Evolutionary conservation across 2,329 filamentous ascomycete genomes (phyloP).

Genomic region (Fusarium armeniacum): DNA sequence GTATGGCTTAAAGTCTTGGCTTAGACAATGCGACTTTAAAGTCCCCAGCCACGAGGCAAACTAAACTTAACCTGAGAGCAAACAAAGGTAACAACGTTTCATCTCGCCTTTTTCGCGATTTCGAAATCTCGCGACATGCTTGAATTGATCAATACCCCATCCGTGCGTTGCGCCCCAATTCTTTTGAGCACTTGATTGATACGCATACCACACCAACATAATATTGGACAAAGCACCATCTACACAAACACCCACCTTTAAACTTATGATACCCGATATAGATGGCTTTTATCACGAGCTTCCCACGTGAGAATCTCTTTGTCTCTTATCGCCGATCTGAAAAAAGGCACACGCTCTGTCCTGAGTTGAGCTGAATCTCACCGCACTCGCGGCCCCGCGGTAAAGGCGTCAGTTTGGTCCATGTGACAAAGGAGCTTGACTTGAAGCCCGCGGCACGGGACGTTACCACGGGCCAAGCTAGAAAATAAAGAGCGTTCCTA

Average conservation of each 20-base stretch:
- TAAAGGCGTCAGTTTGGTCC: conserved; percentile 30
- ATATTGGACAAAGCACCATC: conserved; percentile 7
- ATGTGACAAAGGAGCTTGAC: conserved; percentile 35
- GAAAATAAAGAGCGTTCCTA: conserved; percentile 27
- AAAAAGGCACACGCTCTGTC: not conserved
- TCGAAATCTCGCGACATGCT: conserved; percentile 3
- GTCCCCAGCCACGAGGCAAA: conserved; percentile 11
- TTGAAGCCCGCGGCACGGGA: conserved; percentile 36
- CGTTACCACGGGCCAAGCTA: conserved; percentile 39
- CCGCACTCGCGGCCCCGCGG: conserved; percentile 30
- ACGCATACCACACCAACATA: conserved; percentile 5
- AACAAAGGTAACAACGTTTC: conserved; percentile 5
- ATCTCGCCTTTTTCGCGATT: conserved; percentile 6
- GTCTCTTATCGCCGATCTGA: conserved; percentile 33
- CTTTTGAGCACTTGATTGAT: conserved; percentile 4
- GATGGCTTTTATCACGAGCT: conserved; percentile 20
- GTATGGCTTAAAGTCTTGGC: not conserved
- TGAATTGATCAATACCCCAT: conserved; percentile 10
- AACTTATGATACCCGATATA: not conserved
- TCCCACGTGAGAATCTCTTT: conserved; percentile 6
- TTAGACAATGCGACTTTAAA: conserved; percentile 7
- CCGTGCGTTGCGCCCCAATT: conserved; percentile 11
- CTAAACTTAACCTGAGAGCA: conserved; percentile 7
- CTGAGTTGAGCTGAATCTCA: conserved; percentile 18
- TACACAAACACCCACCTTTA: conserved; percentile 23